These are phyloP conservation scores for Globisporangium perplexum DNA, from an alignment of 352 stramenopile species.

Conservation along the genomic window DNA sequence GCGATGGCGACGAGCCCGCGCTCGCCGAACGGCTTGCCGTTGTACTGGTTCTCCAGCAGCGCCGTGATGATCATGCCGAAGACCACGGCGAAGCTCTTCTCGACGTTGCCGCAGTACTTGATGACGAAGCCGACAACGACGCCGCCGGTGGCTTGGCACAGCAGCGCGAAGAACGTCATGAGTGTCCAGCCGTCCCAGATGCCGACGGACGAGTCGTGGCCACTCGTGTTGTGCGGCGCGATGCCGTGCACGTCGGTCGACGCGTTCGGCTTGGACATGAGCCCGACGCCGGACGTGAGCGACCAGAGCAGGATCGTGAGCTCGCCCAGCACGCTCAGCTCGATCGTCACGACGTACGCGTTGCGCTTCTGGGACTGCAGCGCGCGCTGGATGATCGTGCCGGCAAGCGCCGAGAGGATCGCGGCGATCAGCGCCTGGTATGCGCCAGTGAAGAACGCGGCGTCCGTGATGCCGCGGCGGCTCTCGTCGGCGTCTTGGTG, in stretches of 20 bases:
- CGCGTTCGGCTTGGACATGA: constrained; percentile 14
- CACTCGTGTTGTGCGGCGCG: constrained; percentile 8
- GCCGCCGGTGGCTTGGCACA: constrained; percentile 66
- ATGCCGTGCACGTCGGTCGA: constrained; percentile 5
- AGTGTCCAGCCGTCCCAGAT: constrained; percentile 74
- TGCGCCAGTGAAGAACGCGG: constrained; percentile 55
- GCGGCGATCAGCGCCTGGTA: constrained; percentile 69
- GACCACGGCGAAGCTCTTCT: constrained; percentile 82
- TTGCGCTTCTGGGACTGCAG: constrained; percentile 68
- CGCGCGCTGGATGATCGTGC: constrained; percentile 71
- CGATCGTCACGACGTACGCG: constrained; percentile 77
- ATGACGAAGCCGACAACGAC: constrained; percentile 81
- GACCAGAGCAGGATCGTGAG: constrained; percentile 52
- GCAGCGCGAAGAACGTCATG: constrained; percentile 52
- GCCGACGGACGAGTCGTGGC: constrained; percentile 5
- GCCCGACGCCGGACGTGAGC: constrained; percentile 16
- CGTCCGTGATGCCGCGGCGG: constrained; percentile 22
- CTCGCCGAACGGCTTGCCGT: constrained; percentile 62
- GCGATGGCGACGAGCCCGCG: constrained; percentile 49
- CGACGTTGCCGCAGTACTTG: constrained; percentile 80
- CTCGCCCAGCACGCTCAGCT: constrained; percentile 67
- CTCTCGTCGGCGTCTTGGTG: constrained; percentile 2
- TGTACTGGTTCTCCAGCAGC: constrained; percentile 57
- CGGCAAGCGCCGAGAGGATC: constrained; percentile 65
- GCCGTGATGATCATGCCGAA: constrained; percentile 78